Evolutionary conservation across 1,284 basidiomycete species (phyloP).

Genomic region (Psilocybe mexicana): DNA sequence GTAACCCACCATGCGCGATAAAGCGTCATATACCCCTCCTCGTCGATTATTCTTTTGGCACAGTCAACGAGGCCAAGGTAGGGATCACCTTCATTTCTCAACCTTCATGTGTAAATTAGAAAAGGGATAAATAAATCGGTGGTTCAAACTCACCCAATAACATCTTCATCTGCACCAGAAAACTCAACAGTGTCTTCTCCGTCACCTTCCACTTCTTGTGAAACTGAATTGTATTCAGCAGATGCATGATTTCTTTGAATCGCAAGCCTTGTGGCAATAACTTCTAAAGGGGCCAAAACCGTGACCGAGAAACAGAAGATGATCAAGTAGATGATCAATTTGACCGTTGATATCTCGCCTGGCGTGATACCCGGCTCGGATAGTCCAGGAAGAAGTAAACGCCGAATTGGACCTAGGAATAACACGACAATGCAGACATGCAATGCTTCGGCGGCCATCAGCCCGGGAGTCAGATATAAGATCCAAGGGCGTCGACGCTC

Average conservation of each 20-base stretch:
- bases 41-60: slow-evolving; percentile 76
- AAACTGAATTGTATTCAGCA: slow-evolving; percentile 68
- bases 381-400: slow-evolving; percentile 57
- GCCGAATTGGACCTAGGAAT: slow-evolving; percentile 65
- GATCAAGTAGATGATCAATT: slow-evolving; percentile 60
- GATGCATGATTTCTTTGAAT: slow-evolving; percentile 84
- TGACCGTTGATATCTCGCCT: slow-evolving; percentile 44
- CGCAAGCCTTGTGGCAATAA: slow-evolving; percentile 77
- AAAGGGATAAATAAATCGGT: neutral
- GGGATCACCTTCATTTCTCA: slow-evolving; percentile 85
- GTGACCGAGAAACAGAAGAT: slow-evolving; percentile 61
- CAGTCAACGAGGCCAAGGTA: slow-evolving; percentile 81
- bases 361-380: slow-evolving; percentile 40
- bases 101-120: slow-evolving; percentile 35
- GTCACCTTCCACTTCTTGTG: slow-evolving; percentile 72
- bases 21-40: slow-evolving; percentile 78
- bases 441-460: slow-evolving; percentile 67
- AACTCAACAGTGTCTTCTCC: slow-evolving; percentile 67
- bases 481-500: slow-evolving; percentile 81
- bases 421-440: slow-evolving; percentile 72
- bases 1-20: slow-evolving; percentile 92
- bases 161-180: slow-evolving; percentile 80
- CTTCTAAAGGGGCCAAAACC: slow-evolving; percentile 80
- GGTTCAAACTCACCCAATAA: slow-evolving; percentile 70
- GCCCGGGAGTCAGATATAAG: slow-evolving; percentile 82